Percentiles rank a stretch among this genome's conserved stretches.
These are phyloP conservation scores for Pleomassaria siparia DNA, from an alignment of 2,329 filamentous ascomycete genomes.

Conservation along the genomic window DNA sequence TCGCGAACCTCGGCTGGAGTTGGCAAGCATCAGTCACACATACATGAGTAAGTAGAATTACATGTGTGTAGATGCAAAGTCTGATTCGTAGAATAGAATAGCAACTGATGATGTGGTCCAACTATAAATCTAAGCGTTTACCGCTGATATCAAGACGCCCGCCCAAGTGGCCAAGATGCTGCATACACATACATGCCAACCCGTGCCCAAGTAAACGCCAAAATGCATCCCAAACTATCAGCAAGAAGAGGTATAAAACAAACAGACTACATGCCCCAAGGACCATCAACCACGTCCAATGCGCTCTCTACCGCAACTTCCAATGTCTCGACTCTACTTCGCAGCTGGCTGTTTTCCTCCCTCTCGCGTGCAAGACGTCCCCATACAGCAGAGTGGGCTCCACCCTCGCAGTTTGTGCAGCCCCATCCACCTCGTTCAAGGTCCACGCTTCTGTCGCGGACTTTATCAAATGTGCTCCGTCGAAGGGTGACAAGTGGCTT, in stretches of 20 bases:
- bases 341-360: conserved; percentile 59
- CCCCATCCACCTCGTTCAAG: conserved; percentile 31
- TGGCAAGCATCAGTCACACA: too few species aligned
- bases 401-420: conserved; percentile 40
- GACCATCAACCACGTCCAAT: conserved; percentile 53
- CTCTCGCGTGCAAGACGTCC: conserved; percentile 52
- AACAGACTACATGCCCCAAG: conserved; percentile 23
- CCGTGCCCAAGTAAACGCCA: background rate
- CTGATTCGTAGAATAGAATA: too few species aligned
- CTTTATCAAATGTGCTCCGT: conserved; percentile 41
- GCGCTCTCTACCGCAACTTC: conserved; percentile 59
- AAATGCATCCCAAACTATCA: conserved; percentile 1
- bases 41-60: too few species aligned
- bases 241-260: conserved; percentile 7
- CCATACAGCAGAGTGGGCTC: conserved; percentile 53
- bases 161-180: background rate
- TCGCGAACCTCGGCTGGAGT: too few species aligned
- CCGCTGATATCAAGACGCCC: background rate
- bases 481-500: conserved; percentile 34
- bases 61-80: too few species aligned
- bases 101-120: conserved; percentile 1
- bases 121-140: background rate
- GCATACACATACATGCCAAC: background rate
- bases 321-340: conserved; percentile 55
- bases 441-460: conserved; percentile 43